These are phyloP conservation scores for Gossypium ekmanianum DNA, from an alignment of 345 rosid species.

Conservation along the genomic window DNA sequence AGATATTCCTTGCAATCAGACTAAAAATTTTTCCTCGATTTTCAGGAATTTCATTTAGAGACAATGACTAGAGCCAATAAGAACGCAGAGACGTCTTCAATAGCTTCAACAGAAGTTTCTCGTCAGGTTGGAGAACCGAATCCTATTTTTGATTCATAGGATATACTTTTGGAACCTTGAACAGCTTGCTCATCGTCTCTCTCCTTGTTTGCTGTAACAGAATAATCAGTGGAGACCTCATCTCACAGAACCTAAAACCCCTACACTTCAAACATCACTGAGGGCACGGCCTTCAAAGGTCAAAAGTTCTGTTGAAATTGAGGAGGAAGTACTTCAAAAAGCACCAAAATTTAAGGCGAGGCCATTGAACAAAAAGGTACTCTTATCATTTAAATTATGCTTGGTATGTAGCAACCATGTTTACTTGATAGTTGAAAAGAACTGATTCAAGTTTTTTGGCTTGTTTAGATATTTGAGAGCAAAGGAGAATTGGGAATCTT, in stretches of 20 bases:
- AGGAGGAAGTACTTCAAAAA: conserved; percentile 84
- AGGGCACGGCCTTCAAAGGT: conserved; percentile 79
- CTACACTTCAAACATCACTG: conserved; percentile 70
- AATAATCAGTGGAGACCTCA: conserved; percentile 54
- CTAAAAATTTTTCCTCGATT: neutral
- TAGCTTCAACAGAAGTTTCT: conserved; percentile 69
- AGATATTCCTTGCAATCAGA: neutral
- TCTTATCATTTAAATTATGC: neutral
- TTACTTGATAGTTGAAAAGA: neutral
- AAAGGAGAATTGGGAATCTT: conserved; percentile 89
- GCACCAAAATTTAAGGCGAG: conserved; percentile 91
- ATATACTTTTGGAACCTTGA: neutral
- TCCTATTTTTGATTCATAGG: neutral
- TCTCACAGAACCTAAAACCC: conserved; percentile 77
- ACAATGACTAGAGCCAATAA: conserved; percentile 76
- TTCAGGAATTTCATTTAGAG: conserved; percentile 86
- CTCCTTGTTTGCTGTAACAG: conserved; percentile 26
- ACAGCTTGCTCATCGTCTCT: neutral
- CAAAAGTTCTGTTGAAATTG: conserved; percentile 78
- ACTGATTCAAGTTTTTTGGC: neutral
- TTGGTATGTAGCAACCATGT: neutral
- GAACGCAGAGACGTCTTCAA: conserved; percentile 74
- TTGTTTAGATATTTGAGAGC: conserved; percentile 80
- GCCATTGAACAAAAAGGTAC: conserved; percentile 91
- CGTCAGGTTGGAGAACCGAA: conserved; percentile 48